A percentile compares a stretch with the other conserved stretches of the same genome.
Evolutionary conservation across 2,329 filamentous ascomycete genomes (phyloP).

Genomic region (Colletotrichum somersetense): DNA sequence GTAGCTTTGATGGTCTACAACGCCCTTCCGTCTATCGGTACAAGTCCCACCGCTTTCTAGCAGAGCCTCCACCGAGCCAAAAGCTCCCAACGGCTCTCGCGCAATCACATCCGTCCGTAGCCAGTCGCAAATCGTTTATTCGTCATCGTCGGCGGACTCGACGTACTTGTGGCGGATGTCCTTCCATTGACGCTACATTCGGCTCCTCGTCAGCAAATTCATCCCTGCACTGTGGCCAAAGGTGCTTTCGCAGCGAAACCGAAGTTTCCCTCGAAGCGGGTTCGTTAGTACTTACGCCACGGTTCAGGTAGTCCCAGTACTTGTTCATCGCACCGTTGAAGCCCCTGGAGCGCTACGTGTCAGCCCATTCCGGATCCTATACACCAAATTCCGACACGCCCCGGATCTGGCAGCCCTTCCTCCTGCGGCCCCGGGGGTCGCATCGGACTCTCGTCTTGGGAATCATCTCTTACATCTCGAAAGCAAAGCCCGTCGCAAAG

Average conservation of each 20-base stretch:
- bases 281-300: constrained; percentile 75
- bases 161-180: constrained; percentile 95
- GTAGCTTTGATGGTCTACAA: constrained; percentile 42
- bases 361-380: constrained; percentile 10
- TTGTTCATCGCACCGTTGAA: constrained; percentile 87
- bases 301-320: constrained; percentile 92
- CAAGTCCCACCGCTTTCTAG: constrained; percentile 28
- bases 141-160: constrained; percentile 74
- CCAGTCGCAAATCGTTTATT: constrained; percentile 53
- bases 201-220: constrained; percentile 48
- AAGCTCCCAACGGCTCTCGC: constrained; percentile 9
- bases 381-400: neutral
- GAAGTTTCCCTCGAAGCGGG: neutral
- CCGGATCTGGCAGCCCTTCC: neutral
- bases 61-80: constrained; percentile 17
- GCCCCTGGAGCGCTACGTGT: constrained; percentile 65
- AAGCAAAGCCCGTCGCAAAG: constrained; percentile 88
- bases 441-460: neutral
- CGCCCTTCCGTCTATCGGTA: constrained; percentile 43
- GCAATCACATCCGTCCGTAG: neutral
- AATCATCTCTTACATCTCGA: constrained; percentile 82
- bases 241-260: neutral
- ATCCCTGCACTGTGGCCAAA: neutral
- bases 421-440: neutral
- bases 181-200: constrained; percentile 94